phyloP scores from a whole-genome alignment of 2,329 filamentous ascomycete genomes.

The Plectosphaerella sp. region DNA sequence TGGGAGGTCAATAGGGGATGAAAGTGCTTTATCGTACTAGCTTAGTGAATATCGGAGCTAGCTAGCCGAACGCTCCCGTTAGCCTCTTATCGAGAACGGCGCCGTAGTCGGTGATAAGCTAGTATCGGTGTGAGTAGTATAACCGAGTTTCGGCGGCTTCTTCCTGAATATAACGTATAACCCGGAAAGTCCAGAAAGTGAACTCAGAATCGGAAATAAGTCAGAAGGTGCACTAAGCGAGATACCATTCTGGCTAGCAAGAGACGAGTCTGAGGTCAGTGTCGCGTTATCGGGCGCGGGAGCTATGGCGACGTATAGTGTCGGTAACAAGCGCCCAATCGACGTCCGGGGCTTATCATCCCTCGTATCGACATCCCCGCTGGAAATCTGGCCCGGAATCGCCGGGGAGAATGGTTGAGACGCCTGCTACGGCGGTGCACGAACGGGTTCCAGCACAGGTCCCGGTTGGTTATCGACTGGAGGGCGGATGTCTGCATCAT shows the following conservation, averaged over 20 bases:
- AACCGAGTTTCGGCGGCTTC: not conserved
- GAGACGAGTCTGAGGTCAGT: not conserved
- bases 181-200: not conserved
- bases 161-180: not conserved
- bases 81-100: not conserved
- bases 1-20: not conserved
- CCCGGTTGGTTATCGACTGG: not conserved
- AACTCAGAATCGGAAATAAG: not conserved
- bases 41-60: not conserved
- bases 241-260: not conserved
- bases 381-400: not conserved
- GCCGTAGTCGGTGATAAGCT: not conserved
- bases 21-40: not conserved
- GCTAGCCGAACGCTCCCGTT: too few relatives aligned
- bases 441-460: not conserved
- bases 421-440: not conserved
- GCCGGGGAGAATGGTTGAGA: not conserved
- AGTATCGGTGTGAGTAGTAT: not conserved
- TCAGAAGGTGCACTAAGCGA: not conserved
- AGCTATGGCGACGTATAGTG: not conserved
- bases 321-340: not conserved
- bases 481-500: not conserved
- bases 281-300: not conserved
- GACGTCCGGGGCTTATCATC: not conserved
- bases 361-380: not conserved